Percentiles rank a stretch among this genome's conserved stretches.
Conservation (phyloP, 805 yeast genomes). For the Tetrapisispora fleetii region DNA sequence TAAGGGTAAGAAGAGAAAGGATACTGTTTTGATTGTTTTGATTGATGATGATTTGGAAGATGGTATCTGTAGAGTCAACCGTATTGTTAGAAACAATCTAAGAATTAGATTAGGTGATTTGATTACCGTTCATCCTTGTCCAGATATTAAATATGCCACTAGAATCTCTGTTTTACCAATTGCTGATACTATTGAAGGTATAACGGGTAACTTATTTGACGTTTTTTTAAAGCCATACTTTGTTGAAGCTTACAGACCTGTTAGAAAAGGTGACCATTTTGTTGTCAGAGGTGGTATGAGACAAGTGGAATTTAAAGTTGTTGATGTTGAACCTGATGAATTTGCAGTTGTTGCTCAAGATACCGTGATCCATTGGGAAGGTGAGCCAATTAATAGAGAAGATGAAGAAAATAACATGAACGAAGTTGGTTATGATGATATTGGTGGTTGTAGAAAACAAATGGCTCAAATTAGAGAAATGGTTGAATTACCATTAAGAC, state of each 20-base stretch:
- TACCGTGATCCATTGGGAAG: constrained; percentile 95
- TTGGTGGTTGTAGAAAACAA: constrained; percentile 98
- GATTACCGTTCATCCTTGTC: constrained; percentile 86
- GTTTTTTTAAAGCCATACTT: constrained; percentile 95
- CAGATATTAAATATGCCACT: constrained; percentile 94
- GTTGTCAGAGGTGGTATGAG: constrained; percentile 98
- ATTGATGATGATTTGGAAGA: constrained; percentile 96
- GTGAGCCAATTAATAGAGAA: constrained; percentile 79
- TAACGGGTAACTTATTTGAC: constrained; percentile 92
- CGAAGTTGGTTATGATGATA: constrained; percentile 97
- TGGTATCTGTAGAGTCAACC: constrained; percentile 87
- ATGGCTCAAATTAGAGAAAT: constrained; percentile 99
- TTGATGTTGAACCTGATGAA: constrained; percentile 95
- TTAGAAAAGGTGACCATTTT: constrained; percentile 93
- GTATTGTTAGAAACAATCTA: constrained; percentile 92
- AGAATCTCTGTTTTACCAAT: constrained; percentile 93
- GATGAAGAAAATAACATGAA: constrained; percentile 73
- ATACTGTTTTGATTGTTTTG: constrained; percentile 89
- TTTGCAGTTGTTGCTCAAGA: constrained; percentile 98
- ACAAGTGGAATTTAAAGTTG: constrained; percentile 97
- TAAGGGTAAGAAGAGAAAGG: constrained; percentile 96
- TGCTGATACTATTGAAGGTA: constrained; percentile 96
- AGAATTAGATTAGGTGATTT: constrained; percentile 91
- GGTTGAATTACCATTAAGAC: constrained; percentile 96
- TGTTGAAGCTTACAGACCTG: constrained; percentile 98